Conservation (phyloP, 768 basidiomycete genomes). For the Pulveroboletus sp. region DNA sequence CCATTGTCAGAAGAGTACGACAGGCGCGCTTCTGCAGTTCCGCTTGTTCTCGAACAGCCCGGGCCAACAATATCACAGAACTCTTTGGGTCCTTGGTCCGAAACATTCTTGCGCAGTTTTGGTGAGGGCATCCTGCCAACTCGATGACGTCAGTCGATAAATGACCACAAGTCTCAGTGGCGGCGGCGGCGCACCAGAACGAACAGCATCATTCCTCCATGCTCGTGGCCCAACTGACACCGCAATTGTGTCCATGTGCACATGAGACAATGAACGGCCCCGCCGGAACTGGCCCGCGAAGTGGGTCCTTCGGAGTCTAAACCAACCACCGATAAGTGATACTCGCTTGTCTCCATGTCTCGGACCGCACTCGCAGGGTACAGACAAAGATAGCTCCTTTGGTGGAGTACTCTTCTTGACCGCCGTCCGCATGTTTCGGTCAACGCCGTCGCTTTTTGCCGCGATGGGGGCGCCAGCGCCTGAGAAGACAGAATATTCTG, state of each 20-base stretch:
- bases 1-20: neutral
- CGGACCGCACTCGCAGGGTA: neutral
- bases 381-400: constrained; percentile 5
- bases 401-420: neutral
- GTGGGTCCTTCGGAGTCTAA: neutral
- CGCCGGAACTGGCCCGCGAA: constrained; percentile 5
- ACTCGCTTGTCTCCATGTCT: neutral
- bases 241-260: neutral
- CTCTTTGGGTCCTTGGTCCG: too few relatives aligned
- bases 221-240: neutral
- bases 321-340: neutral
- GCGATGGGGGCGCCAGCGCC: constrained; percentile 3
- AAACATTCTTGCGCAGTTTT: too few relatives aligned
- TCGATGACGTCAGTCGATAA: neutral
- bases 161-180: neutral
- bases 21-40: neutral
- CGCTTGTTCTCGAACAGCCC: neutral
- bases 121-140: neutral
- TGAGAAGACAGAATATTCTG: neutral
- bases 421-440: constrained; percentile 4
- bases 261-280: neutral
- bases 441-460: constrained; percentile 3
- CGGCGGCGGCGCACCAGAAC: neutral
- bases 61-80: neutral
- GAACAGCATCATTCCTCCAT: too few relatives aligned